phyloP scores from a whole-genome alignment of 73 alveolate species.

The Paramecium caudatum region DNA sequence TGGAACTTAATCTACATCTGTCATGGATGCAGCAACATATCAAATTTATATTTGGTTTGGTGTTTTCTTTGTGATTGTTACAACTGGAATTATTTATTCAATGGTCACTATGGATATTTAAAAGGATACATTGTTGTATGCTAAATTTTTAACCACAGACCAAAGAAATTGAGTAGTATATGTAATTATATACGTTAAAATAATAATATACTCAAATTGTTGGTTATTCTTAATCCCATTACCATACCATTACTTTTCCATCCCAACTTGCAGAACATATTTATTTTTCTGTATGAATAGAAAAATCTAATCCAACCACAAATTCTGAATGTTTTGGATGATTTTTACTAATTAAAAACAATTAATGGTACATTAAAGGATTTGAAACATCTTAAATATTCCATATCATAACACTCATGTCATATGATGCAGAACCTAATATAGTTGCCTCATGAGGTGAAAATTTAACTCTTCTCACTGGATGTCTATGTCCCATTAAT shows the following conservation, averaged over 20 bases:
- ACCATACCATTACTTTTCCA: conserved; percentile 92
- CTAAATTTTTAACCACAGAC: conserved; percentile 61
- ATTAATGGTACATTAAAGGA: conserved; percentile 85
- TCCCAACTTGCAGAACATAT: conserved; percentile 90
- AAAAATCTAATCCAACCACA: conserved; percentile 96
- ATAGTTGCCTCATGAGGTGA: conserved; percentile 93
- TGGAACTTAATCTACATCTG: not conserved
- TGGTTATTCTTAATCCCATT: conserved; percentile 79
- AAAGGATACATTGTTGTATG: conserved; percentile 67
- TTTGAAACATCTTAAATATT: conserved; percentile 83
- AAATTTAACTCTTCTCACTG: conserved; percentile 92
- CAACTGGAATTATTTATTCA: conserved; percentile 12
- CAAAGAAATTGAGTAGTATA: conserved; percentile 36
- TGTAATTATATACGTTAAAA: conserved; percentile 42
- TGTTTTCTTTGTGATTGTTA: conserved; percentile 51
- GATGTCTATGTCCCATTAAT: conserved; percentile 92
- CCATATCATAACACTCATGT: conserved; percentile 95
- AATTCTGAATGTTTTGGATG: conserved; percentile 95
- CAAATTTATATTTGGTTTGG: conserved; percentile 69
- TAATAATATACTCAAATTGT: conserved; percentile 28
- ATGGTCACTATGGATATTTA: conserved; percentile 66
- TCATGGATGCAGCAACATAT: conserved; percentile 28
- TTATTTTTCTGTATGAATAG: conserved; percentile 79
- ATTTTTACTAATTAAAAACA: conserved; percentile 20
- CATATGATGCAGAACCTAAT: conserved; percentile 95